phyloP scores from a whole-genome alignment of 805 yeast genomes.

The Wickerhamomyces ciferrii region DNA sequence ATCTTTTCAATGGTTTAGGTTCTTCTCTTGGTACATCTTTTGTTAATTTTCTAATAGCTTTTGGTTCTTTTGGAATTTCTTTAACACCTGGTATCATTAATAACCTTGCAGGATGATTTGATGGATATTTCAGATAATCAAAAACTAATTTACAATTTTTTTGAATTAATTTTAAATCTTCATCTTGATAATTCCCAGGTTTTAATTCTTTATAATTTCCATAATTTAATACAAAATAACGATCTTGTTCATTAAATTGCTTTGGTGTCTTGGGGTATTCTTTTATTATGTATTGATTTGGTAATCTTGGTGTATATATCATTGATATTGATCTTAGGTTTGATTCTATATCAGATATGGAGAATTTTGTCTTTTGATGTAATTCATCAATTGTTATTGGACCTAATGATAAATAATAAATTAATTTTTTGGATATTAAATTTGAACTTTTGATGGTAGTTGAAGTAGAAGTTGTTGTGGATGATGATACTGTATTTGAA shows the following conservation, averaged over 20 bases:
- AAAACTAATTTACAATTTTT: slow-evolving; percentile 12
- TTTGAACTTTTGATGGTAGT: slow-evolving; percentile 5
- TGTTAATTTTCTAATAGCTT: neutral
- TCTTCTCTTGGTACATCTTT: too few relatives aligned
- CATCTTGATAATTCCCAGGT: slow-evolving; percentile 4
- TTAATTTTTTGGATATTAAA: slow-evolving; percentile 27
- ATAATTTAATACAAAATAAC: slow-evolving; percentile 30
- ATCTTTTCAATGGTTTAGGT: neutral
- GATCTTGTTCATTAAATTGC: slow-evolving; percentile 15
- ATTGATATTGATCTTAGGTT: slow-evolving; percentile 22
- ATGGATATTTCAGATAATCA: slow-evolving; percentile 13
- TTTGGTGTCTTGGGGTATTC: slow-evolving; percentile 19
- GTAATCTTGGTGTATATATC: slow-evolving; percentile 22
- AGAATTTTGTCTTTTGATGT: slow-evolving; percentile 22
- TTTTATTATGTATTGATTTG: slow-evolving; percentile 18
- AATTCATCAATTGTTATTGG: slow-evolving; percentile 33
- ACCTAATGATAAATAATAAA: slow-evolving; percentile 44
- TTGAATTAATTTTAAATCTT: slow-evolving; percentile 5
- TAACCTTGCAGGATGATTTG: slow-evolving; percentile 12
- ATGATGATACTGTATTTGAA: slow-evolving; percentile 3
- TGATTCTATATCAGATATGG: slow-evolving; percentile 21
- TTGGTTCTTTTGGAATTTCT: neutral
- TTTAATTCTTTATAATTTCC: slow-evolving; percentile 25
- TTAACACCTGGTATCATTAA: neutral
- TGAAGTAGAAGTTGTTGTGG: neutral